phyloP scores from a whole-genome alignment of 345 rosid genomes.

The Syzygium oleosum region DNA sequence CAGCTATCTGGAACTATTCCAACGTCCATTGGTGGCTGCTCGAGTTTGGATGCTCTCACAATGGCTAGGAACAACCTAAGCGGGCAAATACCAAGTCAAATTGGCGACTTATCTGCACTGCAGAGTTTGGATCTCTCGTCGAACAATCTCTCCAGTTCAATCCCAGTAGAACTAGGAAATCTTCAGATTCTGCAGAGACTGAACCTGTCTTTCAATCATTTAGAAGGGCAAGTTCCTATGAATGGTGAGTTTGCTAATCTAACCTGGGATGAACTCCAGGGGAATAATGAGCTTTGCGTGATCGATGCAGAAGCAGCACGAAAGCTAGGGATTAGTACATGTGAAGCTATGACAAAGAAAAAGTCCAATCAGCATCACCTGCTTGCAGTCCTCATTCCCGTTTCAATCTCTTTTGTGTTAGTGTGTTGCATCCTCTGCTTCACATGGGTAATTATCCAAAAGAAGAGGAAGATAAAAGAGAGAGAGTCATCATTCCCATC shows the following conservation, averaged over 20 bases:
- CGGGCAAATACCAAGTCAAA: neutral
- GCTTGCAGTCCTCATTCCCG: neutral
- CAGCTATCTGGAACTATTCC: constrained; percentile 8
- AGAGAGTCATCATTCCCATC: neutral
- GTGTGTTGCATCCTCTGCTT: constrained; percentile 3
- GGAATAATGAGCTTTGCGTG: constrained; percentile 8
- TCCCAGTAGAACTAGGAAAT: neutral
- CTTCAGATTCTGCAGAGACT: neutral
- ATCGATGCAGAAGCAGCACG: neutral
- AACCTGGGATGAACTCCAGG: constrained; percentile 1
- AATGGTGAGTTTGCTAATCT: neutral
- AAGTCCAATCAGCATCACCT: neutral
- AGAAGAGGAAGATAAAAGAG: neutral
- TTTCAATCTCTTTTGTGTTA: neutral
- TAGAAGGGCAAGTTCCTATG: constrained; percentile 10
- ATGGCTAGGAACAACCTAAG: constrained; percentile 7
- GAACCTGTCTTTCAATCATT: constrained; percentile 12
- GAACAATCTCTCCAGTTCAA: constrained; percentile 1
- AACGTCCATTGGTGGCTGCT: neutral
- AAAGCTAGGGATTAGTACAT: neutral
- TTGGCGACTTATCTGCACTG: neutral
- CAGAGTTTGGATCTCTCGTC: constrained; percentile 6
- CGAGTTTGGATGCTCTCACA: neutral
- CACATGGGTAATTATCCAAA: neutral
- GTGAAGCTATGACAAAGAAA: neutral